Base-by-base conservation (phyloP, 345 rosid species). In the Ailanthus altissimus region DNA sequence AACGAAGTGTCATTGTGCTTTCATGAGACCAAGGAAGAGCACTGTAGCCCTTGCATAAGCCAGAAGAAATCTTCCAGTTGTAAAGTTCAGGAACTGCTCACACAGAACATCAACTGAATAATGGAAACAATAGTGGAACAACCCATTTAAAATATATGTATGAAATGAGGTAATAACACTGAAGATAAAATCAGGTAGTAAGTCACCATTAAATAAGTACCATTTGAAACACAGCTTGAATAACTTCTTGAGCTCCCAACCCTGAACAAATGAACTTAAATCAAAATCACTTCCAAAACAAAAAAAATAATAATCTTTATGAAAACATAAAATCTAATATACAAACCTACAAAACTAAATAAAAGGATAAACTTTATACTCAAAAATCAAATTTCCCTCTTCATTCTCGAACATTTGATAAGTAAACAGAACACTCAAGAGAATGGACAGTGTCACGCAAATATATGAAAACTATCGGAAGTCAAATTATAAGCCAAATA, bases 231-330 rank as follows among this genome's bases (percentile, higher is more conserved):
- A 66, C 84, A 72, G 23, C 83, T 61, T 18, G 76, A 82, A 54
- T 83, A 86, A 81, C 84, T 83, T 70, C 89, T 87, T 77, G 90
- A 83, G 86, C 85, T 81, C 72, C 88, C 86, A 58, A 83, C 78
- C 82, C 93, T 92, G 89, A 67, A 75, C 68, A 53, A 53, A 77
- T 15, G 72, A 70, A 83, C 72, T 75, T 40, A 71, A 70, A 51
- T 64, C 42, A 40, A 57, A 68, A 6, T 13, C 53, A 63, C 71
- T 77, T 72, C 83, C 56, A 67, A 18, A 63, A 9, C 69, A 58
- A 57, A 38, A 12, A 58, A 75, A 49, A 63, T 56, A 18, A 72
- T 75, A 32, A 32, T 1, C 3, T 3, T 32, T 32, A 75, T 12
- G 69, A 71, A 63, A 67, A 68, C 23, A 56, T 18, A 18, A 70